A percentile compares a stretch with the other conserved stretches of the same genome.
Evolutionary conservation across 1,284 basidiomycete genomes (phyloP).

Genomic region (Schizophyllum commune): DNA sequence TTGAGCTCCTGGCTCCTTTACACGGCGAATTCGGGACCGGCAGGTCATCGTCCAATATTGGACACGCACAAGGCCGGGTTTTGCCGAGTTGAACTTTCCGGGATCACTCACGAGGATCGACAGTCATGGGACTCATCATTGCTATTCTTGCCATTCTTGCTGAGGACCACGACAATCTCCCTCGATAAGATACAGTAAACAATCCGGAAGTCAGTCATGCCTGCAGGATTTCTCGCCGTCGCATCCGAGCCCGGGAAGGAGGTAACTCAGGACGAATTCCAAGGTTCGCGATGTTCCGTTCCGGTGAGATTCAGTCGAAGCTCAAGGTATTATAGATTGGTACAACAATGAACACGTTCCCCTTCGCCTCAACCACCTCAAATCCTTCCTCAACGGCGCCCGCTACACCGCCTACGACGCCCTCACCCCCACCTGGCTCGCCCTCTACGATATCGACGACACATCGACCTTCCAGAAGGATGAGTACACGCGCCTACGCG

Average conservation of each 20-base stretch:
- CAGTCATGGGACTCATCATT: too few species aligned
- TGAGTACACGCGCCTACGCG: constrained; percentile 42
- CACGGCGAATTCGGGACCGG: too few species aligned
- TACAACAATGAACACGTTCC: constrained; percentile 62
- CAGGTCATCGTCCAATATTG: too few species aligned
- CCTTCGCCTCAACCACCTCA: constrained; percentile 41
- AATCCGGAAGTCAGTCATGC: too few species aligned
- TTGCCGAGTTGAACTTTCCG: too few species aligned
- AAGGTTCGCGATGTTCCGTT: constrained; percentile 19
- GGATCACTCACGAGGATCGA: too few species aligned
- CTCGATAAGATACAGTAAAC: too few species aligned
- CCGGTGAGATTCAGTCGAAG: neutral
- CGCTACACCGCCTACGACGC: constrained; percentile 38
- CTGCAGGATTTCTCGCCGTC: constrained; percentile 36
- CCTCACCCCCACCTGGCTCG: constrained; percentile 39
- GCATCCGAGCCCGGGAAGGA: constrained; percentile 31
- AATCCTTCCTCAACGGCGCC: constrained; percentile 44
- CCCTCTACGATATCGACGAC: constrained; percentile 49
- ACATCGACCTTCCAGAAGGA: constrained; percentile 36
- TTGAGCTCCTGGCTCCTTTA: too few species aligned
- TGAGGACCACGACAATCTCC: too few species aligned
- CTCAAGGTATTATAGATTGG: constrained; percentile 34
- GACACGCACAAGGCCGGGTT: too few species aligned
- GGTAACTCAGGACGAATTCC: constrained; percentile 36
- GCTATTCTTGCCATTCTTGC: too few species aligned